phyloP scores from a whole-genome alignment of 805 yeast species.

The Sugiyamaella floridensis region DNA sequence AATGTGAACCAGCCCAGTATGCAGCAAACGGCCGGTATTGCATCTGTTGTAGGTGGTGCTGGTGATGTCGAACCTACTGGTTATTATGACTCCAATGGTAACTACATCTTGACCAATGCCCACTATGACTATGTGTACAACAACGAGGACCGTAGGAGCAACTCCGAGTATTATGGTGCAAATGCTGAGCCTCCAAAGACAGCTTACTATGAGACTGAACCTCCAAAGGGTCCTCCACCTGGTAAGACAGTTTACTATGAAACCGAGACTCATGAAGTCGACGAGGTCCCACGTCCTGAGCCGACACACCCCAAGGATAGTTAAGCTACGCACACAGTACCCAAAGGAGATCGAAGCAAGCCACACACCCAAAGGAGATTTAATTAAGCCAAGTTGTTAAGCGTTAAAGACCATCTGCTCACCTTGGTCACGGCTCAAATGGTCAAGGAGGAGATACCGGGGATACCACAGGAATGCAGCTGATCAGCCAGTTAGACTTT shows the following conservation, averaged over 20 bases:
- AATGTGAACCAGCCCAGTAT: background rate
- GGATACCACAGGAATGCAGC: too few relatives aligned
- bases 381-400: too few relatives aligned
- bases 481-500: too few relatives aligned
- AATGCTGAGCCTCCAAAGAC: background rate
- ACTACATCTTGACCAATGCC: slow-evolving; percentile 19
- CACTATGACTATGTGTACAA: background rate
- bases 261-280: background rate
- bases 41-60: background rate
- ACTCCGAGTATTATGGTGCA: background rate
- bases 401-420: too few relatives aligned
- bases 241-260: background rate
- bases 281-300: background rate
- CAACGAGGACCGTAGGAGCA: background rate
- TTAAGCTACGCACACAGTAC: too few relatives aligned
- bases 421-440: too few relatives aligned
- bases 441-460: too few relatives aligned
- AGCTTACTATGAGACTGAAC: background rate
- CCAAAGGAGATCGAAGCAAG: too few relatives aligned
- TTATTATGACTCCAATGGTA: slow-evolving; percentile 59
- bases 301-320: background rate
- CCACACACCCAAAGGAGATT: too few relatives aligned
- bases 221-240: background rate
- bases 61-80: slow-evolving; percentile 52
- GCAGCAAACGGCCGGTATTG: background rate